Evolutionary conservation across 106 monocot species (phyloP), one percentile per base, ranked within the genome.

Genomic region (Hemerocallis citrina): DNA sequence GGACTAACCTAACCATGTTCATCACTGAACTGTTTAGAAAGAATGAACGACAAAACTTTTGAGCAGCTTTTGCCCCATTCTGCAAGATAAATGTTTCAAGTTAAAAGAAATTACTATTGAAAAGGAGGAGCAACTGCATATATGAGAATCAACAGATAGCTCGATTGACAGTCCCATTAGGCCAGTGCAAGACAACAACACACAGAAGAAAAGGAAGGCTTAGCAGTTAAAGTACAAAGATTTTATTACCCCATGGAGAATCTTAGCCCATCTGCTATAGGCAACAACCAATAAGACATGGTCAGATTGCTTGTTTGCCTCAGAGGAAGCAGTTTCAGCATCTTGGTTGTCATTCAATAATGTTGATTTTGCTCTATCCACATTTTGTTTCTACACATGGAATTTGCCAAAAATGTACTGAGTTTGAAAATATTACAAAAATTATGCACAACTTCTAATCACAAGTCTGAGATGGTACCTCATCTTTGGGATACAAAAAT

Each of bases 401-500:
- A 29, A 60, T 36, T 13, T 29, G 1, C 14, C n/a, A 23, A 33
- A 57, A 70, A 34, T 34, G 17, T 69, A 61, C 50, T 12, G 24
- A 56, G 39, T 15, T 31, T 35, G 9, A 32, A 11, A n/a, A 24
- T 7, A 11, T 21, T n/a, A 13, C 9, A 52, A 55, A 58, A 38
- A 52, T 57, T 33, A 48, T 24, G 21, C 5, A 22, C 23, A 43
- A 2, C 0, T 16, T 32, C 31, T 31, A 63, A 4, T 57, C 43
- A 43, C 20, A 36, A 28, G 12, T 66, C n/a, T 35, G 16, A 42
- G 21, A 24, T 19, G 34, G 21, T 74, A 83, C 96, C 91, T 98
- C 96, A 66, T 98, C 91, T 75, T 92, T 91, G 27, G 87, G 79
- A 74, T 72, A 77, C 11, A 88, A 49, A 85, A 98, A 98, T 65